These are phyloP conservation scores for Trichoderma atroviride DNA, from an alignment of 2,329 filamentous ascomycete species.

Conservation along the genomic window DNA sequence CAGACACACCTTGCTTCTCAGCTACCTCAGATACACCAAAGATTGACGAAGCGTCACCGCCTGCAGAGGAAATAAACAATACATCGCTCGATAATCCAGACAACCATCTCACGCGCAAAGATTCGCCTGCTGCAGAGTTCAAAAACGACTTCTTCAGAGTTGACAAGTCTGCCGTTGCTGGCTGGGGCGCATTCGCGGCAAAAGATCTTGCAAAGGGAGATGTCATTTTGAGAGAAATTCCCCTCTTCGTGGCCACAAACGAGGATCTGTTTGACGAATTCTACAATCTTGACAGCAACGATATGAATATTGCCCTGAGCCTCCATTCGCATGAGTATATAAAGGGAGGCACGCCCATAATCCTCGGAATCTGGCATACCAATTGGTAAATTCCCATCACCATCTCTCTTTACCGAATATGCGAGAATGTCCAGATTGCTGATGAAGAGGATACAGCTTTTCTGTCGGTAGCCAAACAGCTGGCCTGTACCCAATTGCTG, in stretches of 20 bases:
- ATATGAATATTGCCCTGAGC: slow-evolving; percentile 40
- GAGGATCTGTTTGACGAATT: slow-evolving; percentile 41
- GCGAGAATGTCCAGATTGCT: background rate
- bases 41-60: background rate
- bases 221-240: slow-evolving; percentile 49
- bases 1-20: too few species aligned
- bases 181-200: slow-evolving; percentile 52
- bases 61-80: background rate
- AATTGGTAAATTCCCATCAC: slow-evolving; percentile 46
- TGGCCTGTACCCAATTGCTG: slow-evolving; percentile 53
- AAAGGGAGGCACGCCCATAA: slow-evolving; percentile 34
- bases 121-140: background rate
- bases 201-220: slow-evolving; percentile 43
- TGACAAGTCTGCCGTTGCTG: slow-evolving; percentile 34
- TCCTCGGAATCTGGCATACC: slow-evolving; percentile 47
- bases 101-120: background rate
- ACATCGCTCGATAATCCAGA: background rate
- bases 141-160: background rate
- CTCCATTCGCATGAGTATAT: slow-evolving; percentile 43
- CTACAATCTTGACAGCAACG: slow-evolving; percentile 37
- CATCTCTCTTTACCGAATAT: background rate
- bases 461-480: slow-evolving; percentile 35
- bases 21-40: background rate
- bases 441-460: slow-evolving; percentile 33
- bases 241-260: slow-evolving; percentile 43